Evolutionary conservation across 1,284 basidiomycete species (phyloP).

Genomic region (Malassezia sympodialis): DNA sequence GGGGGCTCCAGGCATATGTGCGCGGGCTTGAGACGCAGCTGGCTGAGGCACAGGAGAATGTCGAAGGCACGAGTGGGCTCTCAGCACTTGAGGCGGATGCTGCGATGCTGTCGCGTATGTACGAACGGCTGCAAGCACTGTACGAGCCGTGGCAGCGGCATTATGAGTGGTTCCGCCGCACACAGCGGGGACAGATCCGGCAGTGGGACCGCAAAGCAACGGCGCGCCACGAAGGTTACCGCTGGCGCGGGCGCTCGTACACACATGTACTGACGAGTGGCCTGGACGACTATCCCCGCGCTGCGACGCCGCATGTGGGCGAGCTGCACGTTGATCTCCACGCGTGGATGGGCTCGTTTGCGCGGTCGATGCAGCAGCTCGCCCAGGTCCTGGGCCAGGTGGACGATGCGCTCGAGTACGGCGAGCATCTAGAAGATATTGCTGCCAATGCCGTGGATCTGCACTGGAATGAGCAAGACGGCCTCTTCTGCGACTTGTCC

Average conservation of each 20-base stretch:
- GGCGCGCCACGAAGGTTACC: conserved; percentile 75
- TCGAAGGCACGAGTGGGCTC: conserved; percentile 11
- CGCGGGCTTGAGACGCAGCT: conserved; percentile 56
- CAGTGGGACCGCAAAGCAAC: conserved; percentile 71
- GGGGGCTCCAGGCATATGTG: conserved; percentile 80
- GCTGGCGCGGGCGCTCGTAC: conserved; percentile 82
- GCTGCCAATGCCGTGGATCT: conserved; percentile 79
- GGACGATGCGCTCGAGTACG: conserved; percentile 68
- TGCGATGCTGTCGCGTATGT: conserved; percentile 37
- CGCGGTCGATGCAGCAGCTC: conserved; percentile 38
- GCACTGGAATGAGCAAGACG: conserved; percentile 76
- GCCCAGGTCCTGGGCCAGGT: conserved; percentile 57
- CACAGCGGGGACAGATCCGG: conserved; percentile 74
- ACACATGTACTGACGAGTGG: conserved; percentile 82
- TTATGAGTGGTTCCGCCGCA: conserved; percentile 88
- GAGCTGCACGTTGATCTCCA: conserved; percentile 86
- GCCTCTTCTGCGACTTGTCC: conserved; percentile 85
- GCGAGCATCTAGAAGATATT: conserved; percentile 66
- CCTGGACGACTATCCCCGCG: conserved; percentile 88
- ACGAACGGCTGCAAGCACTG: conserved; percentile 61
- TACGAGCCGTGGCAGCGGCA: conserved; percentile 75
- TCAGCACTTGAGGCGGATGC: conserved; percentile 19
- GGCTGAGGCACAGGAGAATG: conserved; percentile 9
- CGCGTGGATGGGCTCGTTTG: conserved; percentile 77
- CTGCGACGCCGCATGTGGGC: conserved; percentile 66